A percentile compares a stretch with the other conserved stretches of the same genome.
These are phyloP conservation scores for Dactylorhiza incarnata DNA, from an alignment of 106 monocot species.

Conservation along the genomic window DNA sequence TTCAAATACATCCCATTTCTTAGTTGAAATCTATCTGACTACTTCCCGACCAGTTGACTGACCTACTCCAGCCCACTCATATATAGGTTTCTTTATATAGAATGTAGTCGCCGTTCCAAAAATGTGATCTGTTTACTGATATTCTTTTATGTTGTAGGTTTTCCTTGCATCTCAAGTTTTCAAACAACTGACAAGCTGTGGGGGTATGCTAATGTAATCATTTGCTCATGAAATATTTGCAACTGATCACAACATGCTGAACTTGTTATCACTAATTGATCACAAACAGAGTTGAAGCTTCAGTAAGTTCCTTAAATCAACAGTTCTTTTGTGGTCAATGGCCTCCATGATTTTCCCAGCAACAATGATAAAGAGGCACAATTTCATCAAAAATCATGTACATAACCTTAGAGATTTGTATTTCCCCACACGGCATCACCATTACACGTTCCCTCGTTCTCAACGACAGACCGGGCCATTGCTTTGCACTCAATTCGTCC, in stretches of 20 bases:
- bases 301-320: neutral
- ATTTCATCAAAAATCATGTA: constrained; percentile 2
- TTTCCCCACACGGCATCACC: constrained; percentile 2
- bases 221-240: neutral
- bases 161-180: neutral
- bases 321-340: neutral
- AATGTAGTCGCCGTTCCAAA: too few relatives aligned
- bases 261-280: neutral
- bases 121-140: too few relatives aligned
- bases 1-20: too few relatives aligned
- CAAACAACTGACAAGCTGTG: neutral
- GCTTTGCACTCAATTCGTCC: constrained; percentile 32
- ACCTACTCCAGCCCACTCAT: too few relatives aligned
- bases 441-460: neutral
- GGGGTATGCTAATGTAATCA: neutral
- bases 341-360: neutral
- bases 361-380: constrained; percentile 11
- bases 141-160: neutral
- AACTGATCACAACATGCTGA: neutral
- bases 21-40: too few relatives aligned
- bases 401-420: constrained; percentile 5
- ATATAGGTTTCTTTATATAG: too few relatives aligned
- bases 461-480: constrained; percentile 16
- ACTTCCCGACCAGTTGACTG: too few relatives aligned
- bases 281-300: neutral